Base-by-base conservation (phyloP, 2,329 filamentous ascomycete species). In the Aspergillus phoenicis region DNA sequence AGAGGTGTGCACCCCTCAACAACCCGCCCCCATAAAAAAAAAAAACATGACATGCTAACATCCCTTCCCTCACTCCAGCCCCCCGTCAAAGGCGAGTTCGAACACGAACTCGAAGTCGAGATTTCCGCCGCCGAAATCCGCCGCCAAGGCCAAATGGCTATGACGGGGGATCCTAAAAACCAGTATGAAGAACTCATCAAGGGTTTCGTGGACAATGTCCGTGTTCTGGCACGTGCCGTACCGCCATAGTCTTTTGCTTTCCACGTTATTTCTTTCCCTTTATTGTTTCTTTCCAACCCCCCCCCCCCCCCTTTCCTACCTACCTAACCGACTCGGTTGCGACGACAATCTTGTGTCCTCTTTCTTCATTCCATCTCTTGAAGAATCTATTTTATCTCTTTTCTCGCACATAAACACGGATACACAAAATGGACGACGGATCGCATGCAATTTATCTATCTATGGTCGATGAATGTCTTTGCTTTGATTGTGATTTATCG, bases 81-180 rank as follows among this genome's bases (percentile, higher is more conserved):
- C 52, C 63, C 69, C 10, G 62, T 59, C 55, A 78, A 71, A 72
- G 73, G 70, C 15, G 74, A 78, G 30, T 79, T 80, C 54, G 78
- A 81, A 48, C 80, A 82, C 66, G 81, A 83, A 65, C 75, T 82
- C 49, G 81, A 83, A 66, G 71, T 83, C 49, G 81, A 83, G 68
- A 72, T 82, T 43, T 81, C 78, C 20, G 76, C 77, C 8, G 79
- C 76, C 15, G 78, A 80, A 63, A 68, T 82, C 49, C 76, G 79
- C 33, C 71, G 75, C 26, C 79, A 81, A 62, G 77, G 80, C 13
- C 73, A 78, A 24, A 74, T 81, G 22, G 74, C 76, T 22, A 71
- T 76, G 60, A 67, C 70, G 1, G 71, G 74, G 3, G 73, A 80
- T 61, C 71, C 73, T 2, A 73, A 70, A 11, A 80, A 78, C 55